Percentiles rank a stretch among this genome's conserved stretches.
phyloP scores from a whole-genome alignment of 331 rosid genomes.

The Quercus tomentella region DNA sequence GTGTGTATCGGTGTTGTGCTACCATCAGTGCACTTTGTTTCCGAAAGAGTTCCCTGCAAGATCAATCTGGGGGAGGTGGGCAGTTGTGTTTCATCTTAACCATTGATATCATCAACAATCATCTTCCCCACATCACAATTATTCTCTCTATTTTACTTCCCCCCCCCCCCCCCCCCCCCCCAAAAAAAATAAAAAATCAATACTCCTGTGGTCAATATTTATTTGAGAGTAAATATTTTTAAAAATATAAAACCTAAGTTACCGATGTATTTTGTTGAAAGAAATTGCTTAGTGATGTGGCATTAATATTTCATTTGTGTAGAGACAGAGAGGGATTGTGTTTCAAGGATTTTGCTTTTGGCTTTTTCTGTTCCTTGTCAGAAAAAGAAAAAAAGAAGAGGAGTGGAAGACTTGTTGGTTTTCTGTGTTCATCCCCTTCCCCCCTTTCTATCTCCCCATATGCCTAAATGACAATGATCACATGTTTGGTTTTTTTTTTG shows the following conservation, averaged over 20 bases:
- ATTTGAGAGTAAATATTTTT: background rate
- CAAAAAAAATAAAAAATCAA: too few species aligned
- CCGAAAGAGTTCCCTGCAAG: slow-evolving; percentile 64
- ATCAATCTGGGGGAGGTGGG: slow-evolving; percentile 42
- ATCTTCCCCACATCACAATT: slow-evolving; percentile 31
- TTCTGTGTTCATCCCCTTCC: background rate
- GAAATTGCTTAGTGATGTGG: background rate
- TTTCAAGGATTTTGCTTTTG: background rate
- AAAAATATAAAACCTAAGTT: background rate
- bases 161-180: too few species aligned
- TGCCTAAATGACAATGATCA: background rate
- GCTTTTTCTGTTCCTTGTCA: background rate
- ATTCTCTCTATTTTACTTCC: too few species aligned
- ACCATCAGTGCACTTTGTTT: slow-evolving; percentile 27
- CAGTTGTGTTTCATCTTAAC: slow-evolving; percentile 44
- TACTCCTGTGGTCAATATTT: too few species aligned
- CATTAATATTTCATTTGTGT: background rate
- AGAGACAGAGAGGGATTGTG: background rate
- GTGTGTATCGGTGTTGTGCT: slow-evolving; percentile 41
- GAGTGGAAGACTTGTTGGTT: background rate
- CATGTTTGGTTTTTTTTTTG: background rate
- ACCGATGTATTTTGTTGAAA: background rate
- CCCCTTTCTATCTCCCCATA: background rate
- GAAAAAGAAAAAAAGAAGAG: background rate
- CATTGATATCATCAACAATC: slow-evolving; percentile 48